phyloP scores from a whole-genome alignment of 225 moss, liverwort and hornwort species.

The Rhytidiadelphus loreus region DNA sequence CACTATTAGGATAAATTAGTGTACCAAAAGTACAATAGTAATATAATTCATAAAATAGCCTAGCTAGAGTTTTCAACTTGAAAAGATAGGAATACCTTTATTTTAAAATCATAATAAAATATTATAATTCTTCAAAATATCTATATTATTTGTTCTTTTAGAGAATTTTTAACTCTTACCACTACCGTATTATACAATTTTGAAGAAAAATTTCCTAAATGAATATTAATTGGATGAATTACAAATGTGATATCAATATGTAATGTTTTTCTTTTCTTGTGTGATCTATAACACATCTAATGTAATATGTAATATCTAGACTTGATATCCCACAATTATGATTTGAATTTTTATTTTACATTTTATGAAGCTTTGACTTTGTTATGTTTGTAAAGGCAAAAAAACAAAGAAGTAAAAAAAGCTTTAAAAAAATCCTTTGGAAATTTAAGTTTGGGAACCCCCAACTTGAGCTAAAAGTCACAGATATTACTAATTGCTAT shows the following conservation, averaged over 20 bases:
- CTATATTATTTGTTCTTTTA: neutral
- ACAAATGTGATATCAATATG: neutral
- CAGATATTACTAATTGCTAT: neutral
- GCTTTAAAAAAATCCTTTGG: too few species aligned
- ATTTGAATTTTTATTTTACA: neutral
- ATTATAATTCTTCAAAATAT: neutral
- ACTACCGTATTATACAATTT: too few species aligned
- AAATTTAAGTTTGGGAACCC: neutral
- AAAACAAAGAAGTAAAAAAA: neutral
- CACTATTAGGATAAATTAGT: neutral
- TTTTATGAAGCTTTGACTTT: neutral
- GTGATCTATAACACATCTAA: rapidly evolving
- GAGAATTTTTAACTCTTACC: too few species aligned
- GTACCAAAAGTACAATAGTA: rapidly evolving
- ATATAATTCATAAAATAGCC: neutral
- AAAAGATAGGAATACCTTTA: too few species aligned
- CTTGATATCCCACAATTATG: neutral
- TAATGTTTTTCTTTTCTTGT: neutral
- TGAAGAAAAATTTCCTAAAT: neutral
- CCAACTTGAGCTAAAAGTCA: neutral
- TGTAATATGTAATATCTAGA: too few species aligned
- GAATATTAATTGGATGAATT: neutral
- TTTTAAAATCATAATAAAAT: neutral
- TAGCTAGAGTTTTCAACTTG: neutral
- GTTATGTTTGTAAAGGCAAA: neutral